phyloP scores from a whole-genome alignment of 352 stramenopile species.

The Pythium scleroteichum region DNA sequence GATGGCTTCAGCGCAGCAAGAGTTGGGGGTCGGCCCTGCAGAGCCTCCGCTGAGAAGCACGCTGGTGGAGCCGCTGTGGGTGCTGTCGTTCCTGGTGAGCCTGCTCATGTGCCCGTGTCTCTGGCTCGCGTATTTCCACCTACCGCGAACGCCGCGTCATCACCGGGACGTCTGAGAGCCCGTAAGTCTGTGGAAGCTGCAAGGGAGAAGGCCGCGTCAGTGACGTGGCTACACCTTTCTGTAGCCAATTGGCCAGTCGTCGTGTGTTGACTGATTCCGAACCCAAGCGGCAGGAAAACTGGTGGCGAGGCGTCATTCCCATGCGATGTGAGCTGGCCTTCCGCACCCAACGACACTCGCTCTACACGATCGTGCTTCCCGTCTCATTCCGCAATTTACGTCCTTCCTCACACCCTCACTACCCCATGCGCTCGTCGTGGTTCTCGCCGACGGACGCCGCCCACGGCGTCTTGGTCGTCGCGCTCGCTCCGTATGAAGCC shows the following conservation, averaged over 20 bases:
- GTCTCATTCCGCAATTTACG: no score
- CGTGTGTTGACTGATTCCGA: not conserved
- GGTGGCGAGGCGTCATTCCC: no score
- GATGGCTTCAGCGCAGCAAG: no score
- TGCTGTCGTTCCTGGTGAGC: constrained; percentile 5
- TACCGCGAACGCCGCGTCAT: not conserved
- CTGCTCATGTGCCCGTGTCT: constrained; percentile 9
- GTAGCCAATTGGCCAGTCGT: not conserved
- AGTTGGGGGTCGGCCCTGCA: no score
- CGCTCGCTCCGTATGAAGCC: not conserved
- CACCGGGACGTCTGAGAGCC: not conserved
- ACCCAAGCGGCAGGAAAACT: no score
- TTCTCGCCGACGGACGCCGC: not conserved
- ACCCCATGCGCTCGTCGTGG: not conserved
- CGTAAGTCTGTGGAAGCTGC: not conserved
- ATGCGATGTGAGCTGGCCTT: no score
- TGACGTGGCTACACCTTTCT: not conserved
- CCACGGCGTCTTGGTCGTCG: not conserved
- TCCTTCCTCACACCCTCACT: no score
- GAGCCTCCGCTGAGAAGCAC: not conserved
- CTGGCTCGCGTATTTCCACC: no score
- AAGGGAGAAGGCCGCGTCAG: no score
- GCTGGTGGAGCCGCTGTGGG: not conserved
- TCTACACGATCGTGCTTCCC: no score
- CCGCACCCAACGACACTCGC: no score